Percentiles rank a stretch among this genome's conserved stretches.
phyloP scores from a whole-genome alignment of 495 filamentous ascomycete species.

The Podospora didyma region DNA sequence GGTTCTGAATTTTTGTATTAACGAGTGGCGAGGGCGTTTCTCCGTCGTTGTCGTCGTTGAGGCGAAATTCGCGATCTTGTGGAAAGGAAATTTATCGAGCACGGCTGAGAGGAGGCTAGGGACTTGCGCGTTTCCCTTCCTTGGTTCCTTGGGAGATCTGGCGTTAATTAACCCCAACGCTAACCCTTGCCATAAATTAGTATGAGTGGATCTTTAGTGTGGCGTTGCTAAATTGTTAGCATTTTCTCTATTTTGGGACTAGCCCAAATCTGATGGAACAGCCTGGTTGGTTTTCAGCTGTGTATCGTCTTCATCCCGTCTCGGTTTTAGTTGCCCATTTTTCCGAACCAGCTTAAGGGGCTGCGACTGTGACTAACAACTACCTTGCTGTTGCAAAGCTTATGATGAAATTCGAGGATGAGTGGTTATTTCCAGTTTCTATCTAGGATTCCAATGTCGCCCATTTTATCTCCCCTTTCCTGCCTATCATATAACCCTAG shows the following conservation, averaged over 20 bases:
- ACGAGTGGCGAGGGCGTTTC: not conserved
- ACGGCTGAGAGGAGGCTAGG: not conserved
- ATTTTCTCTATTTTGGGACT: not conserved
- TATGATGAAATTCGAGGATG: no score
- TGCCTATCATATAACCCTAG: no score
- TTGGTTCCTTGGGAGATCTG: constrained; percentile 7
- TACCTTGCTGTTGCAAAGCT: no score
- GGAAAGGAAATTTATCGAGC: constrained; percentile 2
- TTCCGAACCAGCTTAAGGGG: no score
- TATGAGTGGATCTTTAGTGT: constrained; percentile 11
- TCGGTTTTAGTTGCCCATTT: no score
- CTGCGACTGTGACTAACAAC: no score
- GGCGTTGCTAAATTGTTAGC: not conserved
- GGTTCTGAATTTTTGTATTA: not conserved
- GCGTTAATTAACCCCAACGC: constrained; percentile 1
- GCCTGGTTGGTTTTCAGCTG: no score
- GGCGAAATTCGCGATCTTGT: not conserved
- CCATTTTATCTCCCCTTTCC: no score
- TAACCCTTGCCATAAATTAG: not conserved
- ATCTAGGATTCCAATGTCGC: no score
- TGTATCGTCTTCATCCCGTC: no score
- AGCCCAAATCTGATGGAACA: no score
- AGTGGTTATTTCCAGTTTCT: no score
- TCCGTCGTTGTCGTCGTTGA: not conserved
- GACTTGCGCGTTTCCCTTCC: constrained; percentile 7